Evolutionary conservation across 2,329 filamentous ascomycete species (phyloP).

Genomic region (Dactylellina sp.): DNA sequence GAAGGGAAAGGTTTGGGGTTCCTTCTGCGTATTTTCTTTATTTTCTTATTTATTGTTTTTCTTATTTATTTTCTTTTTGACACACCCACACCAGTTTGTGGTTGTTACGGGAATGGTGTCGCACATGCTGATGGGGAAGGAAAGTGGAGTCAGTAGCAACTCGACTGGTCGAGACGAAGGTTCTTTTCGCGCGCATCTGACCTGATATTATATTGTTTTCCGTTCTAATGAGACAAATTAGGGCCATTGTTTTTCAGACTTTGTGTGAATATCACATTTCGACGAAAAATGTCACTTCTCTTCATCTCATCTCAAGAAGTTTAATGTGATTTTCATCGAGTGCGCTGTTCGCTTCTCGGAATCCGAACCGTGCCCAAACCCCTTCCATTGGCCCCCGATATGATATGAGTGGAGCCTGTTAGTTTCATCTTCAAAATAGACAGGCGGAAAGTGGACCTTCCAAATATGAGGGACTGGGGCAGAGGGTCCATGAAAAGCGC

Average conservation of each 20-base stretch:
- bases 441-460: slow-evolving; percentile 51
- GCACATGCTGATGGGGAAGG: slow-evolving; percentile 46
- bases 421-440: slow-evolving; percentile 56
- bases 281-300: neutral
- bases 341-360: slow-evolving; percentile 41
- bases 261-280: slow-evolving; percentile 39
- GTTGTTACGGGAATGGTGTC: slow-evolving; percentile 49
- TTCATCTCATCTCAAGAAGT: slow-evolving; percentile 30
- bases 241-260: slow-evolving; percentile 8
- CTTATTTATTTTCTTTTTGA: slow-evolving; percentile 19
- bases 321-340: slow-evolving; percentile 36
- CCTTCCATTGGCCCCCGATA: slow-evolving; percentile 52
- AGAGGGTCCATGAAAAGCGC: slow-evolving; percentile 8
- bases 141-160: slow-evolving; percentile 44
- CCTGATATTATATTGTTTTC: slow-evolving; percentile 41
- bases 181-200: slow-evolving; percentile 51
- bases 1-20: too few species aligned
- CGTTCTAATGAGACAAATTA: slow-evolving; percentile 36
- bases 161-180: slow-evolving; percentile 53
- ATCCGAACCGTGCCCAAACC: slow-evolving; percentile 40
- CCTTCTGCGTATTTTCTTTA: slow-evolving; percentile 5
- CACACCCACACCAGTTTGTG: slow-evolving; percentile 25
- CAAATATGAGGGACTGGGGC: slow-evolving; percentile 34
- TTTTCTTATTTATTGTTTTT: slow-evolving; percentile 17
- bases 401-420: slow-evolving; percentile 47